phyloP scores from a whole-genome alignment of 345 rosid species.

The Euphorbia lathyris region DNA sequence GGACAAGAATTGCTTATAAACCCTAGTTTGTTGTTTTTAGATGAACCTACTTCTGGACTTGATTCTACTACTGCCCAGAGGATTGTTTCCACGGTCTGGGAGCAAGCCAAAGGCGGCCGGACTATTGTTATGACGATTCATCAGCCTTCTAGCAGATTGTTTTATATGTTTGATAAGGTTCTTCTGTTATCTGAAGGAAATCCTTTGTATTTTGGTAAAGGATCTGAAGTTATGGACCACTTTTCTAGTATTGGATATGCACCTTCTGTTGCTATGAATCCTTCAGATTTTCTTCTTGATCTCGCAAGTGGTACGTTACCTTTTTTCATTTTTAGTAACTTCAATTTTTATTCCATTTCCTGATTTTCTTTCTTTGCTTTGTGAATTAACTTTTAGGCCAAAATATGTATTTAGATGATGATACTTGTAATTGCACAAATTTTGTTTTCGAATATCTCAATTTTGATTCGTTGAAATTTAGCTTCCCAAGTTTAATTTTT shows the following conservation, averaged over 20 bases:
- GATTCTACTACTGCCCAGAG: slow-evolving; percentile 58
- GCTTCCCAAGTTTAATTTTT: too few relatives aligned
- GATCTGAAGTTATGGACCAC: slow-evolving; percentile 43
- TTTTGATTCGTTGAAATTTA: too few relatives aligned
- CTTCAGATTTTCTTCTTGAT: slow-evolving; percentile 53
- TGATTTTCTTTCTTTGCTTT: neutral
- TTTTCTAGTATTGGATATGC: slow-evolving; percentile 40
- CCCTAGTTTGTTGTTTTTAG: slow-evolving; percentile 49
- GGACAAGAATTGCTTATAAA: slow-evolving; percentile 59
- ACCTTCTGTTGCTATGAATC: slow-evolving; percentile 51
- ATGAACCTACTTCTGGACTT: slow-evolving; percentile 59
- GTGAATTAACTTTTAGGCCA: too few relatives aligned
- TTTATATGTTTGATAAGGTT: slow-evolving; percentile 60
- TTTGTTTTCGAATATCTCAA: too few relatives aligned
- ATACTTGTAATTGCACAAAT: too few relatives aligned
- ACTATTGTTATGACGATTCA: slow-evolving; percentile 55
- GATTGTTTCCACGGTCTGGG: slow-evolving; percentile 45
- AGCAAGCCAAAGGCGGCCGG: slow-evolving; percentile 42
- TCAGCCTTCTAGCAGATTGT: slow-evolving; percentile 57
- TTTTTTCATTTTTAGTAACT: neutral
- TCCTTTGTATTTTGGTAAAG: slow-evolving; percentile 47
- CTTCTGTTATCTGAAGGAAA: slow-evolving; percentile 49
- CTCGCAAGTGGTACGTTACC: slow-evolving; percentile 44
- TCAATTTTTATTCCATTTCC: neutral
- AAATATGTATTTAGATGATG: too few relatives aligned